These are phyloP conservation scores for Sporisorium scitamineum DNA, from an alignment of 1,284 basidiomycete species.

Conservation along the genomic window DNA sequence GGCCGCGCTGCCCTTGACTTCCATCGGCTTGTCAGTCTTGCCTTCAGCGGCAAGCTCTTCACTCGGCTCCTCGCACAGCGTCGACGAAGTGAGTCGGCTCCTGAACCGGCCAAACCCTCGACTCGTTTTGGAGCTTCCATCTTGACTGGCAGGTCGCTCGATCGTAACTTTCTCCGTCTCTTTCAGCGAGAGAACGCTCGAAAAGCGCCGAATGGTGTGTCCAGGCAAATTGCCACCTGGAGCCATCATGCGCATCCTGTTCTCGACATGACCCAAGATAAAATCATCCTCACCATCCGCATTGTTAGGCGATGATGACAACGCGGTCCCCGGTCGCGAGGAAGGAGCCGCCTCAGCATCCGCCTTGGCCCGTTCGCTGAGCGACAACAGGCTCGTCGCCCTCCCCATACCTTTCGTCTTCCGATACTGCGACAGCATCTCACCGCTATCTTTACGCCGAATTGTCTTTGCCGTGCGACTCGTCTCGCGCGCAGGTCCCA, in stretches of 20 bases:
- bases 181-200: constrained; percentile 39
- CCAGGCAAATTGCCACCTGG: constrained; percentile 26
- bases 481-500: constrained; percentile 9
- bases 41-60: constrained; percentile 9
- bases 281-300: constrained; percentile 30
- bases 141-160: constrained; percentile 34
- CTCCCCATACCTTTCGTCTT: constrained; percentile 49
- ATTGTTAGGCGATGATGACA: constrained; percentile 10
- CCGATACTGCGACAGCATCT: constrained; percentile 66
- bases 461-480: constrained; percentile 22
- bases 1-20: neutral
- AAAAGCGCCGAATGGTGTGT: constrained; percentile 37
- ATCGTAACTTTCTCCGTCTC: constrained; percentile 23
- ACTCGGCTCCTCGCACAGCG: constrained; percentile 28
- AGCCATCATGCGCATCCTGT: constrained; percentile 20
- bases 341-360: constrained; percentile 19
- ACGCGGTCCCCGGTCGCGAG: constrained; percentile 18
- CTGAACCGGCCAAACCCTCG: constrained; percentile 34
- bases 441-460: constrained; percentile 56
- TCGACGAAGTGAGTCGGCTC: constrained; percentile 34
- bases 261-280: constrained; percentile 41
- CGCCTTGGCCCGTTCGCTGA: constrained; percentile 42
- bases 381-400: constrained; percentile 47
- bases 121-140: constrained; percentile 16
- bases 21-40: neutral